phyloP scores from a whole-genome alignment of 2,329 filamentous ascomycete species.

The Magnaporthiopsis rhizophila region DNA sequence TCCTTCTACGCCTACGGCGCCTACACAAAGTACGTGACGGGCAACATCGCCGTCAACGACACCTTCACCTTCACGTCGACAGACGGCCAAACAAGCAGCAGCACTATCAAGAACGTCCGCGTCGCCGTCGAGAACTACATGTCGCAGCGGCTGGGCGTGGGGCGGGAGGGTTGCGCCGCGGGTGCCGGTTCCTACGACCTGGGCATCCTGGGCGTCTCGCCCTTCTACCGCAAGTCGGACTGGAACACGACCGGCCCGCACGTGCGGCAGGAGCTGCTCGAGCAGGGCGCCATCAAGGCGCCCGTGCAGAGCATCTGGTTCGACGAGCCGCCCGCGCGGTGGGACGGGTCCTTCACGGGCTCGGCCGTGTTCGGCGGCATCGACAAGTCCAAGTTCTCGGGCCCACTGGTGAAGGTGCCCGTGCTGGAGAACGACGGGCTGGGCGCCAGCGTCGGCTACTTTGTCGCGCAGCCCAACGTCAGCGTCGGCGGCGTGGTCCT shows the following conservation, averaged over 20 bases:
- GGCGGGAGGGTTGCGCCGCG: slow-evolving; percentile 13
- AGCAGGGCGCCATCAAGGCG: slow-evolving; percentile 19
- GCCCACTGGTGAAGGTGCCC: slow-evolving; percentile 22
- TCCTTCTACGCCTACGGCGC: slow-evolving; percentile 13
- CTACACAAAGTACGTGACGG: slow-evolving; percentile 13
- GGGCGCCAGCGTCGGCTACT: slow-evolving; percentile 13
- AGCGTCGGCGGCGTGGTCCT: slow-evolving; percentile 13
- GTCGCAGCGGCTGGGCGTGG: slow-evolving; percentile 9
- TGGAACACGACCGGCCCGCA: slow-evolving; percentile 18
- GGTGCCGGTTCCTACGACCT: slow-evolving; percentile 18
- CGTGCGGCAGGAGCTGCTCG: slow-evolving; percentile 23
- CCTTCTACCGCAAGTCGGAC: slow-evolving; percentile 14
- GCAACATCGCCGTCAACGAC: slow-evolving; percentile 15
- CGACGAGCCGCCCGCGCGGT: slow-evolving; percentile 18
- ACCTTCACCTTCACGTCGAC: slow-evolving; percentile 17
- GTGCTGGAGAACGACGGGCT: slow-evolving; percentile 6
- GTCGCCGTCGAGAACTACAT: slow-evolving; percentile 20
- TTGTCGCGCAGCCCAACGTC: slow-evolving; percentile 16
- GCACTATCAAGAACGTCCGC: slow-evolving; percentile 16
- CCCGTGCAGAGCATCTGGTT: slow-evolving; percentile 26
- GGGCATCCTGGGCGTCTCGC: slow-evolving; percentile 23
- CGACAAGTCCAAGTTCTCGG: slow-evolving; percentile 24
- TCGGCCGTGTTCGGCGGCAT: slow-evolving; percentile 25
- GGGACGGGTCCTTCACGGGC: slow-evolving; percentile 19
- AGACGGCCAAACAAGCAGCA: not conserved